Evolutionary conservation across 2,329 filamentous ascomycete genomes (phyloP).

Genomic region (Leptographium flavum): DNA sequence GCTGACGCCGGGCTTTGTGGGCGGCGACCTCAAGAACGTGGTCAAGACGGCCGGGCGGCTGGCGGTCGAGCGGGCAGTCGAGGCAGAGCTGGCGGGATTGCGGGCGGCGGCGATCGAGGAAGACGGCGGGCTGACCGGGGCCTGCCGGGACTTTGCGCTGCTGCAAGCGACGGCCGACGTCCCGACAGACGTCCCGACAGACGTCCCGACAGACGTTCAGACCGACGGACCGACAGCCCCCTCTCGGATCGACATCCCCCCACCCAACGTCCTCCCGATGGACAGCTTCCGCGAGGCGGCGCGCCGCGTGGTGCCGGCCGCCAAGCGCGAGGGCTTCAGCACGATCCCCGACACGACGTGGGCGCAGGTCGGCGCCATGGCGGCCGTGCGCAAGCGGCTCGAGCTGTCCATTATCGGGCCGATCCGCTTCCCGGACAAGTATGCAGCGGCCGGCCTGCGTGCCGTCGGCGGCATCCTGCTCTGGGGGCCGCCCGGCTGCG

Average conservation of each 20-base stretch:
- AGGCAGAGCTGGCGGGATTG: constrained; percentile 1
- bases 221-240: too few species aligned
- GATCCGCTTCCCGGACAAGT: constrained; percentile 69
- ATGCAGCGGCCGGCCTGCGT: constrained; percentile 61
- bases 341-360: constrained; percentile 90
- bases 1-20: constrained; percentile 82
- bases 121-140: not conserved
- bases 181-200: constrained; percentile 1
- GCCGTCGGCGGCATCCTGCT: constrained; percentile 79
- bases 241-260: too few species aligned
- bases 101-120: not conserved
- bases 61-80: not conserved
- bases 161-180: constrained; percentile 5
- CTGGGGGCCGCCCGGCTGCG: constrained; percentile 93
- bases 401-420: constrained; percentile 78
- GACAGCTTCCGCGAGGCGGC: constrained; percentile 62
- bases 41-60: constrained; percentile 24
- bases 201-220: too few species aligned
- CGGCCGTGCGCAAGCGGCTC: constrained; percentile 66
- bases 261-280: too few species aligned
- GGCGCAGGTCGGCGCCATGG: constrained; percentile 78
- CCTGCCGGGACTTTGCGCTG: not conserved
- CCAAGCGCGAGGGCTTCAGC: constrained; percentile 86
- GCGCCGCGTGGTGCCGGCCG: constrained; percentile 61
- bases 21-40: constrained; percentile 67